Conservation (phyloP, 345 rosid genomes). For the Schrenkiella parvula region DNA sequence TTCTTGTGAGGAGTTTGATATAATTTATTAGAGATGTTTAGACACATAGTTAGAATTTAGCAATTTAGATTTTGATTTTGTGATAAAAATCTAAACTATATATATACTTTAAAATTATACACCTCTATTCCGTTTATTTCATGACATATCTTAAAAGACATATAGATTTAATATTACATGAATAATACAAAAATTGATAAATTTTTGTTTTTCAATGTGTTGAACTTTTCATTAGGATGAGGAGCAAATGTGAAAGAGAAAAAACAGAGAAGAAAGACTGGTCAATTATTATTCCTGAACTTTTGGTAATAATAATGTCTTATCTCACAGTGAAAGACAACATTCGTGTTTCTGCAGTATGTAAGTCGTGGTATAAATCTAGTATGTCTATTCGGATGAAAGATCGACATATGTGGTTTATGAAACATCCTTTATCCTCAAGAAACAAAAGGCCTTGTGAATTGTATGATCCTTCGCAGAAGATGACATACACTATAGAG, state of each 20-base stretch:
- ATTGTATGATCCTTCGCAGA: conserved; percentile 48
- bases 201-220: too few species aligned
- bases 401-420: conserved; percentile 52
- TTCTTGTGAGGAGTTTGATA: too few species aligned
- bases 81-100: too few species aligned
- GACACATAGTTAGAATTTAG: too few species aligned
- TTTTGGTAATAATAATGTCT: conserved; percentile 44
- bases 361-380: conserved; percentile 51
- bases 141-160: too few species aligned
- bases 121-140: too few species aligned
- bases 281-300: neutral
- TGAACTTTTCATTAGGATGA: neutral
- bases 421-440: conserved; percentile 50
- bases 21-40: too few species aligned
- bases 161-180: too few species aligned
- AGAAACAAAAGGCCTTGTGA: conserved; percentile 27
- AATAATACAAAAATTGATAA: too few species aligned
- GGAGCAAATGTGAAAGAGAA: neutral
- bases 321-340: conserved; percentile 42
- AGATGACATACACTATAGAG: conserved; percentile 41
- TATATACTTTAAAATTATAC: too few species aligned
- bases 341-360: conserved; percentile 45
- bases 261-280: neutral
- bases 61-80: too few species aligned
- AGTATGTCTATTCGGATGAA: conserved; percentile 42